Conservation (phyloP, 2,329 filamentous ascomycete genomes). For the Leptoxyphium fumago region DNA sequence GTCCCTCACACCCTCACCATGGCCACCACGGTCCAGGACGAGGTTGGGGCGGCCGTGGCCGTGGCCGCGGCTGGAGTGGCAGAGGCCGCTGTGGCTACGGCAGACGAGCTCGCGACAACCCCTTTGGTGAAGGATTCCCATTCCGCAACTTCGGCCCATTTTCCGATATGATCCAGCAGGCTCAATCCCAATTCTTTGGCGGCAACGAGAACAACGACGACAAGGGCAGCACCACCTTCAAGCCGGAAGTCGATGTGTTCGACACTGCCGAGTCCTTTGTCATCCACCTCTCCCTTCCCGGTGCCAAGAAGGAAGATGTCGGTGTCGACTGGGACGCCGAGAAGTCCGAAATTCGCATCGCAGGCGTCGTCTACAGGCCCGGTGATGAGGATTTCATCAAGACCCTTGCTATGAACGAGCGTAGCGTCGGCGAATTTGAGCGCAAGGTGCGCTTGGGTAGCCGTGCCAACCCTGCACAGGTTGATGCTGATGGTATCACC, state of each 20-base stretch:
- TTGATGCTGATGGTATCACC: conserved; percentile 53
- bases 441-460: conserved; percentile 49
- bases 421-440: conserved; percentile 61
- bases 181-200: conserved; percentile 22
- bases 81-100: conserved; percentile 1
- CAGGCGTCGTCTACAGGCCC: conserved; percentile 59
- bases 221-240: conserved; percentile 28
- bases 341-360: conserved; percentile 48
- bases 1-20: conserved; percentile 8
- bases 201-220: conserved; percentile 12
- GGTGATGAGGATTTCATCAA: conserved; percentile 56
- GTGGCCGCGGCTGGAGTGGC: conserved; percentile 13
- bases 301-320: conserved; percentile 65
- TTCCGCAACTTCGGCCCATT: conserved; percentile 7
- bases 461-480: conserved; percentile 39
- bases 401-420: conserved; percentile 48
- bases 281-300: conserved; percentile 59
- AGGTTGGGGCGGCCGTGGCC: conserved; percentile 11
- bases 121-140: conserved; percentile 12
- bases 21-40: conserved; percentile 4
- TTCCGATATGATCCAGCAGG: conserved; percentile 18
- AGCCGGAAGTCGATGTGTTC: conserved; percentile 62
- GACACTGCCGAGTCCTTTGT: conserved; percentile 50
- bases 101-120: conserved; percentile 5
- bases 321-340: conserved; percentile 63